These are phyloP conservation scores for Arabis hirsuta DNA, from an alignment of 345 rosid genomes.

Conservation along the genomic window DNA sequence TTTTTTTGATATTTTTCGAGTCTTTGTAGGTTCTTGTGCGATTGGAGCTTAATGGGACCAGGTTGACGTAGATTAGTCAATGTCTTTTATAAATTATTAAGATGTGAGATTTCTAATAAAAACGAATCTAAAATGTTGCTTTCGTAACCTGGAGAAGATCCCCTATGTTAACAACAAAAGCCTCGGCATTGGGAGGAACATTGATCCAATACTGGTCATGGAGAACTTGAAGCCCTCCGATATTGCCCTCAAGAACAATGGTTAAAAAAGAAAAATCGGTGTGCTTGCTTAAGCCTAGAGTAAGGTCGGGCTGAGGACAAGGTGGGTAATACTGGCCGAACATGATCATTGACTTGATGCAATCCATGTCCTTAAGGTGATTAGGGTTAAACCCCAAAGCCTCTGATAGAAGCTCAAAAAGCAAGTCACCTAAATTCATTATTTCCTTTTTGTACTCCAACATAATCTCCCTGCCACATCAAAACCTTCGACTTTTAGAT, in stretches of 20 bases:
- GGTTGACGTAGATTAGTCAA: too few species aligned
- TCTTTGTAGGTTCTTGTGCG: too few species aligned
- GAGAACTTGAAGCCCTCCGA: conserved; percentile 69
- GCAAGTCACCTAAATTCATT: conserved; percentile 43
- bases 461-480: conserved; percentile 44
- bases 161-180: conserved; percentile 60
- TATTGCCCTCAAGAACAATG: conserved; percentile 59
- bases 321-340: conserved; percentile 61
- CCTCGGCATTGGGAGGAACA: conserved; percentile 54
- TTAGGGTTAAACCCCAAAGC: conserved; percentile 54
- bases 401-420: conserved; percentile 62
- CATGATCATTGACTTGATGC: conserved; percentile 43
- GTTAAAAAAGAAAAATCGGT: conserved; percentile 58
- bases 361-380: conserved; percentile 51
- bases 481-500: too few species aligned
- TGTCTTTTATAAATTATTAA: too few species aligned
- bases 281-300: conserved; percentile 55
- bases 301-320: conserved; percentile 60
- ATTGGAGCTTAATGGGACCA: too few species aligned
- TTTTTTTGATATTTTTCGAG: too few species aligned
- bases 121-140: neutral
- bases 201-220: conserved; percentile 55
- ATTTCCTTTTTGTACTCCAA: conserved; percentile 53
- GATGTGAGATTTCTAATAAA: too few species aligned
- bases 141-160: conserved; percentile 61